phyloP scores from a whole-genome alignment of 2,329 filamentous ascomycete genomes.

The Zymoseptoria crescenta region DNA sequence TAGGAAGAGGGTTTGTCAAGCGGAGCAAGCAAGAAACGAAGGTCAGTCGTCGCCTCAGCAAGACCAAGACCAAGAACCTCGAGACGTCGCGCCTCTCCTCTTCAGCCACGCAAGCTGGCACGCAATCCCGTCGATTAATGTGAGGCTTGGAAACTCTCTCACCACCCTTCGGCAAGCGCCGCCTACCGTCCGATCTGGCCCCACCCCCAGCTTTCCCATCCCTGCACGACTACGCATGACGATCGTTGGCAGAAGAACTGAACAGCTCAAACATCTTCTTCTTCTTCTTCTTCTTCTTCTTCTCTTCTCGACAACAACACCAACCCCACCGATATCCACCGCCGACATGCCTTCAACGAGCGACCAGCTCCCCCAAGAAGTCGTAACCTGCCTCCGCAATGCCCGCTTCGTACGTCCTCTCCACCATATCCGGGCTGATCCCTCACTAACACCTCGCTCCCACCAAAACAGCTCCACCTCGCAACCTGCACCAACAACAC shows the following conservation, averaged over 20 bases:
- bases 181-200: neutral
- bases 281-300: neutral
- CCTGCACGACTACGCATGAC: neutral
- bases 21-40: no score
- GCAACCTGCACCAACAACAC: conserved; percentile 77
- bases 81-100: no score
- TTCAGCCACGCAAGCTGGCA: no score
- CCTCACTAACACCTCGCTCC: neutral
- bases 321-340: conserved; percentile 11
- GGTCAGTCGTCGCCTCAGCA: no score
- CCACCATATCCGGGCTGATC: conserved; percentile 23
- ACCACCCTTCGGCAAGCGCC: neutral
- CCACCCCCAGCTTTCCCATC: neutral
- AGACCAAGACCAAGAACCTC: no score
- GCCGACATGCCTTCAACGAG: conserved; percentile 19
- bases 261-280: neutral
- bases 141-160: neutral
- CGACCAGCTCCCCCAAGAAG: conserved; percentile 65
- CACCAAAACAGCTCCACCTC: conserved; percentile 73
- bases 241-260: neutral
- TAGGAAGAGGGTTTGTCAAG: no score
- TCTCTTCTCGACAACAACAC: conserved; percentile 2
- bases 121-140: neutral
- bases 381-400: conserved; percentile 86
- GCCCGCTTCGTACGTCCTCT: conserved; percentile 68